Evolutionary conservation across 305 asterid genomes (phyloP).

Genomic region (Ajuga reptans): DNA sequence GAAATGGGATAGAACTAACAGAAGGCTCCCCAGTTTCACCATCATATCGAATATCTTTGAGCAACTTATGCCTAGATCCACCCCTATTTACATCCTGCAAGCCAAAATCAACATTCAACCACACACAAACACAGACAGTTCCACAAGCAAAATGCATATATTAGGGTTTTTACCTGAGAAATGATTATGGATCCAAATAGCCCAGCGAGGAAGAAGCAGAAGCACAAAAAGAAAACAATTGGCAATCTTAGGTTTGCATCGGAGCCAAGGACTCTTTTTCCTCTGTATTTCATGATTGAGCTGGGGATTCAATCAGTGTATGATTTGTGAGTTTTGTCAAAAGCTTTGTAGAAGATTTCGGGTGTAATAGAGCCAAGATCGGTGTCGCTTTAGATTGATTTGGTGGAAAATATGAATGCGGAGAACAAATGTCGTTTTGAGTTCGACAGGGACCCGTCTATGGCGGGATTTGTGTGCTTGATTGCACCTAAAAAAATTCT

Average conservation of each 20-base stretch:
- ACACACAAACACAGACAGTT: not conserved
- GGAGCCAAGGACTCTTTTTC: constrained; percentile 23
- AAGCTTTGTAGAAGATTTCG: not conserved
- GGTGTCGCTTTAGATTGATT: not conserved
- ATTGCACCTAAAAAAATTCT: not conserved
- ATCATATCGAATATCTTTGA: constrained; percentile 26
- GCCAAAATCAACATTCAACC: not conserved
- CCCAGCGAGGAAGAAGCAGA: constrained; percentile 65
- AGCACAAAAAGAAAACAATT: constrained; percentile 44
- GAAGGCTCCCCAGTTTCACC: constrained; percentile 53
- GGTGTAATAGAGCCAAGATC: not conserved
- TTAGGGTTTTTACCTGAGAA: constrained; percentile 35
- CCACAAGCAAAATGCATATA: not conserved
- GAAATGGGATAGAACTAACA: constrained; percentile 47
- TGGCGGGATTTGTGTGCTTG: constrained; percentile 20
- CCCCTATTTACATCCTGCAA: constrained; percentile 44
- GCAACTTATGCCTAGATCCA: constrained; percentile 32
- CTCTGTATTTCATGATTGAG: constrained; percentile 30
- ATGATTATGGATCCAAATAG: constrained; percentile 55
- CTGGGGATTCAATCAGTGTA: not conserved
- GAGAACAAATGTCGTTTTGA: not conserved
- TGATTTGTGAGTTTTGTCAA: not conserved
- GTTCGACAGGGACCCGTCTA: constrained; percentile 17
- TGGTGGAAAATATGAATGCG: not conserved
- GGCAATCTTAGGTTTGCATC: constrained; percentile 31